Percentiles rank a stretch among this genome's conserved stretches.
These are phyloP conservation scores for Pestalotiopsis sp. DNA, from an alignment of 2,329 filamentous ascomycete genomes.

Conservation along the genomic window DNA sequence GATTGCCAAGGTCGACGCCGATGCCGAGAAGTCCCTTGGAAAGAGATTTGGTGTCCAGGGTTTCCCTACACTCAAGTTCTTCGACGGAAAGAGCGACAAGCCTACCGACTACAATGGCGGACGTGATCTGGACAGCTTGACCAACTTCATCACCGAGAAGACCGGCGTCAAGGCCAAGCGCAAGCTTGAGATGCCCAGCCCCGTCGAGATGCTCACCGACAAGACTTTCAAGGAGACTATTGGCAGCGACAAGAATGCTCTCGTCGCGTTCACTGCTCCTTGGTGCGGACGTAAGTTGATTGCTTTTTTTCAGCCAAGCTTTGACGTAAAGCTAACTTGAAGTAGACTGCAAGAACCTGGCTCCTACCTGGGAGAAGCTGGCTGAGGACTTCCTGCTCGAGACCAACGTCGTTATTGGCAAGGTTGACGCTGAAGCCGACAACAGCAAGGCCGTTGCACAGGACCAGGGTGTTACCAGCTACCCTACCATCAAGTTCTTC, in stretches of 20 bases:
- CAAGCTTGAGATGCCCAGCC: constrained; percentile 73
- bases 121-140: constrained; percentile 84
- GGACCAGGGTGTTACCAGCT: constrained; percentile 79
- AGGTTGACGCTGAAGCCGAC: constrained; percentile 90
- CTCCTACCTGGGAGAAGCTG: constrained; percentile 86
- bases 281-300: constrained; percentile 94
- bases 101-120: constrained; percentile 86
- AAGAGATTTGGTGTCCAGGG: constrained; percentile 88
- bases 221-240: constrained; percentile 75
- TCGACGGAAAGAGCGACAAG: constrained; percentile 89
- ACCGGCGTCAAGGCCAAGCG: constrained; percentile 80
- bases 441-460: constrained; percentile 77
- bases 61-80: constrained; percentile 97
- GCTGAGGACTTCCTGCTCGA: constrained; percentile 82
- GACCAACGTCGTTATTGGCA: constrained; percentile 80
- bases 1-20: constrained; percentile 95
- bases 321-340: constrained; percentile 1
- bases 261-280: constrained; percentile 96
- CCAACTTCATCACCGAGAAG: constrained; percentile 83
- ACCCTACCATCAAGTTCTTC: constrained; percentile 99
- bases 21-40: constrained; percentile 82
- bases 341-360: constrained; percentile 93
- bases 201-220: constrained; percentile 81
- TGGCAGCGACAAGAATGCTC: constrained; percentile 83
- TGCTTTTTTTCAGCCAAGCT: neutral